Conservation (phyloP, 768 basidiomycete genomes). For the Cystofilobasidium macerans region DNA sequence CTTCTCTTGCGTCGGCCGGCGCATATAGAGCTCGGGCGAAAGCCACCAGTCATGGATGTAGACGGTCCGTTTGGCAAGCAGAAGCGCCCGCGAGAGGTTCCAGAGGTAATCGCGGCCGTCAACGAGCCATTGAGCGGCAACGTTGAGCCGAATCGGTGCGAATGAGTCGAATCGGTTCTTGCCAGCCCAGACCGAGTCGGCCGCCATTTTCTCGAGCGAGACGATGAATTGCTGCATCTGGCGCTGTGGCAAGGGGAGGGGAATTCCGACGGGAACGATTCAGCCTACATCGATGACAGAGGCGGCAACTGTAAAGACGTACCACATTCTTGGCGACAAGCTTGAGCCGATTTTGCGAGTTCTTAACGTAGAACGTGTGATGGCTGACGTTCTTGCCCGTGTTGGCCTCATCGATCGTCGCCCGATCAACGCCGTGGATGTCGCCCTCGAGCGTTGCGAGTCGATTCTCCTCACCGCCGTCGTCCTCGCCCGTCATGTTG, state of each 20-base stretch:
- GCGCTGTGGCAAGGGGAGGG: slow-evolving; percentile 44
- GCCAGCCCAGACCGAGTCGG: slow-evolving; percentile 63
- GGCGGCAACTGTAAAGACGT: slow-evolving; percentile 26
- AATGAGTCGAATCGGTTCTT: slow-evolving; percentile 64
- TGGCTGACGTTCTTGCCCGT: slow-evolving; percentile 43
- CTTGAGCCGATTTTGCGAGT: slow-evolving; percentile 80
- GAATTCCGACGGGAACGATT: too few relatives aligned
- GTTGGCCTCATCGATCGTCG: slow-evolving; percentile 37
- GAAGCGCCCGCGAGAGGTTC: slow-evolving; percentile 84
- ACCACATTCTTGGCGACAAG: slow-evolving; percentile 80
- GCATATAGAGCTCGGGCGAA: slow-evolving; percentile 64
- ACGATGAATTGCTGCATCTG: slow-evolving; percentile 98
- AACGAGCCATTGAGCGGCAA: slow-evolving; percentile 94
- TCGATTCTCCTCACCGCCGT: slow-evolving; percentile 37
- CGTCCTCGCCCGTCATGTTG: slow-evolving; percentile 20
- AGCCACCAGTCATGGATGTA: slow-evolving; percentile 99
- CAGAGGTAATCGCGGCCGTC: slow-evolving; percentile 99
- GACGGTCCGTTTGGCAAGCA: slow-evolving; percentile 62
- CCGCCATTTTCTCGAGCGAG: slow-evolving; percentile 68
- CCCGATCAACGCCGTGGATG: slow-evolving; percentile 33
- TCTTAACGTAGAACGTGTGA: slow-evolving; percentile 88
- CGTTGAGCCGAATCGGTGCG: slow-evolving; percentile 81
- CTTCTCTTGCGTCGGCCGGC: slow-evolving; percentile 69
- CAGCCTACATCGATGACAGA: background rate
- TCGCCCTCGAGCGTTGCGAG: slow-evolving; percentile 18